Conservation (phyloP, 306 rosid species). For the Dryas octopetala region DNA sequence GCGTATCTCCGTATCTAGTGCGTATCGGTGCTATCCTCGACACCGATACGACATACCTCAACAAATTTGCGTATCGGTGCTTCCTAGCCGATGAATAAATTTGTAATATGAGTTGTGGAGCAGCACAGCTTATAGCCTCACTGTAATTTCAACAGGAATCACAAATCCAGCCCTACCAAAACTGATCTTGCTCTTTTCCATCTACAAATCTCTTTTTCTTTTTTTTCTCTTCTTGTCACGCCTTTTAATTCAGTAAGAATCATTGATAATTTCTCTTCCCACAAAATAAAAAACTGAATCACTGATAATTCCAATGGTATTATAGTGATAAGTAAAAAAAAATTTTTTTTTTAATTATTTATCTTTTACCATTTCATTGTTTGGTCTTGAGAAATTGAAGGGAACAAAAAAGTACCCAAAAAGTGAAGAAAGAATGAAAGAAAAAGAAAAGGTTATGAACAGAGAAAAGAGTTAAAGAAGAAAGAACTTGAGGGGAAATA, state of each 20-base stretch:
- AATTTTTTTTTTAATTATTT: not conserved
- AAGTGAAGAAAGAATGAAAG: not conserved
- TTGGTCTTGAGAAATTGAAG: not conserved
- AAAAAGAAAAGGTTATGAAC: not conserved
- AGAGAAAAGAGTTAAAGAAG: not conserved
- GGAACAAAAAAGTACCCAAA: not conserved
- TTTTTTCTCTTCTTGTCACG: too few relatives aligned
- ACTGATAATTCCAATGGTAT: not conserved
- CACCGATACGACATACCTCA: too few relatives aligned
- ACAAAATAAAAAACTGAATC: not conserved
- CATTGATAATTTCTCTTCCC: not conserved
- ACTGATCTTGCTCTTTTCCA: not conserved
- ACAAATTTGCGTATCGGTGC: too few relatives aligned
- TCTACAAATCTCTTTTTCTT: not conserved
- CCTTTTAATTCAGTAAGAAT: not conserved
- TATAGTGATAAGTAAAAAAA: not conserved
- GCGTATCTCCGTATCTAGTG: too few relatives aligned
- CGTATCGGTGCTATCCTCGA: too few relatives aligned
- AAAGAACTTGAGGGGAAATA: not conserved
- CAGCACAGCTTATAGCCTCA: not conserved
- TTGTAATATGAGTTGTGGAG: not conserved
- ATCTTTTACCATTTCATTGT: not conserved
- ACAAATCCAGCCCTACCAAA: not conserved
- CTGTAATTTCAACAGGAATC: not conserved
- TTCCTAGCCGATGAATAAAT: not conserved